Evolutionary conservation across 2,329 filamentous ascomycete species (phyloP).

Genomic region (Coniella lustricola): DNA sequence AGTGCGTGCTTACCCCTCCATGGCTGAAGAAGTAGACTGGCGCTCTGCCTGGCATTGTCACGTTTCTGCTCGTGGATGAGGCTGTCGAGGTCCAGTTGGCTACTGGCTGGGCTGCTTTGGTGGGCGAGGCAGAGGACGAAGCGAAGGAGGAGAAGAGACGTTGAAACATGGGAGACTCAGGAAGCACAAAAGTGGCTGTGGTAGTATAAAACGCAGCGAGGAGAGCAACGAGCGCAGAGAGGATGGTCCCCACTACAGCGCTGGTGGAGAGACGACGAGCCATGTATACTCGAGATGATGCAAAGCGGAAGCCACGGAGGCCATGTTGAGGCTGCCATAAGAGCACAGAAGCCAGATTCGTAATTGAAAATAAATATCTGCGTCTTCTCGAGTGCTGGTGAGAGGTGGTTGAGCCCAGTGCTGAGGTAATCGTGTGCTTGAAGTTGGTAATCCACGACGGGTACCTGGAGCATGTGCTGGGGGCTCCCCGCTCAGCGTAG

Average conservation of each 20-base stretch:
- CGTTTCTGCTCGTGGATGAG: background rate
- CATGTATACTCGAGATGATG: background rate
- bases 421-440: slow-evolving; percentile 10
- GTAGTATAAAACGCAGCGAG: slow-evolving; percentile 8
- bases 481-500: background rate
- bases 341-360: no score
- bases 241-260: background rate
- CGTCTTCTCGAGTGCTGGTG: background rate
- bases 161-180: slow-evolving; percentile 3
- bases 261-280: slow-evolving; percentile 2
- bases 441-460: background rate
- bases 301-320: no score
- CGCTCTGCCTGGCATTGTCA: slow-evolving; percentile 23
- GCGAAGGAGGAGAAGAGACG: background rate
- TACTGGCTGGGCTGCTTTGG: background rate
- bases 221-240: slow-evolving; percentile 6
- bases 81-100: background rate
- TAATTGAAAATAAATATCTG: no score
- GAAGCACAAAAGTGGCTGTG: background rate
- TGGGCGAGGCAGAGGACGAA: no score
- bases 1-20: slow-evolving; percentile 35
- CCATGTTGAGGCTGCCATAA: slow-evolving; percentile 8
- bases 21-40: slow-evolving; percentile 46
- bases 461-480: background rate
- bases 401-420: background rate